Conservation (phyloP, 2,329 filamentous ascomycete genomes). For the Fusarium sp. region DNA sequence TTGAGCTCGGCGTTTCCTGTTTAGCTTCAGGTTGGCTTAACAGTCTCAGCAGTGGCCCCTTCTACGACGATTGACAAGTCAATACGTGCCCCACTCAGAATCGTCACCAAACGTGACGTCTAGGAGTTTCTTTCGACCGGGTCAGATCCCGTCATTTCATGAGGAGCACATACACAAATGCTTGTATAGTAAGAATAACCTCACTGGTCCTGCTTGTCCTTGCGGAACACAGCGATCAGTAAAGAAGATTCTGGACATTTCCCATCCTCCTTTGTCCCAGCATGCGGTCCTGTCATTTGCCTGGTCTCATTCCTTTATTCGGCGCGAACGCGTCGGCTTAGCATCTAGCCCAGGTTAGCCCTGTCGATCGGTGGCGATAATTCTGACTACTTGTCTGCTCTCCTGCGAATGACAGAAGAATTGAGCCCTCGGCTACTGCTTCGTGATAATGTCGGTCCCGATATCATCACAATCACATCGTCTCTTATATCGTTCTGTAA, state of each 20-base stretch:
- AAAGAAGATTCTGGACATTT: background rate
- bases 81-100: conserved; percentile 25
- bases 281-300: conserved; percentile 4
- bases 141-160: background rate
- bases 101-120: conserved; percentile 28
- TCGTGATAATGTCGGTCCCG: background rate
- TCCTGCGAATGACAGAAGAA: background rate
- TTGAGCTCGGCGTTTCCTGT: conserved; percentile 23
- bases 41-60: conserved; percentile 15
- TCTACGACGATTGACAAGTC: conserved; percentile 13
- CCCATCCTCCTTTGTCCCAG: conserved; percentile 7
- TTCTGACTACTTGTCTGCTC: background rate
- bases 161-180: background rate
- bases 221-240: background rate
- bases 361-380: conserved; percentile 42
- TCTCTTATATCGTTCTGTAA: background rate
- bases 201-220: background rate
- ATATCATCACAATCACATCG: background rate
- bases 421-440: background rate
- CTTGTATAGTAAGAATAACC: background rate
- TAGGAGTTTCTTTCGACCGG: background rate
- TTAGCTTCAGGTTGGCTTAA: conserved; percentile 27
- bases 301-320: conserved; percentile 15
- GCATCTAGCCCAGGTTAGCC: conserved; percentile 32
- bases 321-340: conserved; percentile 18